Base-by-base conservation (phyloP, 139 green algal genomes). In the Chlorella sp. region DNA sequence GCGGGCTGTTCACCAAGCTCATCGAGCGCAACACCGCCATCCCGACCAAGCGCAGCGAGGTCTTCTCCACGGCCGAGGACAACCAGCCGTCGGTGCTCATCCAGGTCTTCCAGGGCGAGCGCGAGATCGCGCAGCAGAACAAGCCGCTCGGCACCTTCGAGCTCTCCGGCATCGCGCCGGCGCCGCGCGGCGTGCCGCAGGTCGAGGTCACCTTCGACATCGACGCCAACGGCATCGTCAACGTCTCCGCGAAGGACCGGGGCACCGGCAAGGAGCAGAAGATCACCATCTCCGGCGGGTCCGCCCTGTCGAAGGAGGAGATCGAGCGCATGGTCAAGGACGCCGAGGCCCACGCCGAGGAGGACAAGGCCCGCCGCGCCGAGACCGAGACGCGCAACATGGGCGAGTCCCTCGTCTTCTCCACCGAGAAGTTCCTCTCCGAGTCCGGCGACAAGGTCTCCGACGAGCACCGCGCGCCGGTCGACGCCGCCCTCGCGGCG, bases 61-160 rank as follows among this genome's bases (percentile, higher is more conserved):
- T 97, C 5, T 98, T 98, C 88, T 93, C 86, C 50, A 98, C 94
- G n/a, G 97, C 96, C 86, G 85, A 83, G 3, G 93, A 98, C 85
- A 98, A 98, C 90, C 94, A 98, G 89, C 91, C 94, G 0, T 89
- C 82, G 23, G 93, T 98, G 77, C 87, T 95, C 42, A 94, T 95
- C 71, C 66, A 78, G 82, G 85, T 95, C 60, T 96, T 86, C 70
- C 88, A 96, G 85, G 89, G 91, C 63, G 93, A 97, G 87, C 89
- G 91, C 29, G 87, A 88, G 0, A 81, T 86, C 51, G 96, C 89
- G 26, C 79, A 78, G 30, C 92, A 97, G 74, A 97, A 97, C 87
- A 94, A 97, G 81, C 80, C 96, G 69, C 82, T 97, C 66, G 94
- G 94, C 73, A 97, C 96, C 77, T 98, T 98, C 71, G 93, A 97